Percentiles rank a stretch among this genome's conserved stretches.
Evolutionary conservation across 2,329 filamentous ascomycete species (phyloP).

Genomic region (Verticillium dahliae): DNA sequence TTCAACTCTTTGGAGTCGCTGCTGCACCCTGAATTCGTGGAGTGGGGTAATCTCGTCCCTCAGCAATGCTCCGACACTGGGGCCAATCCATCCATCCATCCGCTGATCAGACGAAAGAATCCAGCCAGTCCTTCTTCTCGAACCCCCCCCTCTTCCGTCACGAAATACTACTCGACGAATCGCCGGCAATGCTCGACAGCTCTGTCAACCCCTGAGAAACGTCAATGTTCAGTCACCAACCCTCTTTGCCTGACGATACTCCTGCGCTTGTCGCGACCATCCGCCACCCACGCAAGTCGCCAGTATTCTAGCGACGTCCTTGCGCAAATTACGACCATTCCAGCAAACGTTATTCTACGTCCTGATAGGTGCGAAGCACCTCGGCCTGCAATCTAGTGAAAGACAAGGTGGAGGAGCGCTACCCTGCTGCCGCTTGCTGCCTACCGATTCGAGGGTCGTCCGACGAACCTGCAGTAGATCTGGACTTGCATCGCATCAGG

Average conservation of each 20-base stretch:
- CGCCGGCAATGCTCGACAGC: neutral
- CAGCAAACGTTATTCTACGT: neutral
- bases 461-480: neutral
- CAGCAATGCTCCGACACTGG: neutral
- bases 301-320: neutral
- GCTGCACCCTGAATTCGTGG: neutral
- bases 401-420: neutral
- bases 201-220: neutral
- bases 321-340: neutral
- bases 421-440: neutral
- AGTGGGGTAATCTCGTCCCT: neutral
- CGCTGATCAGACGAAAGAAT: neutral
- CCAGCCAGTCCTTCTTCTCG: neutral
- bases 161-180: neutral
- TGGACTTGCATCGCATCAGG: neutral
- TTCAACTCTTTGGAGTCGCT: neutral
- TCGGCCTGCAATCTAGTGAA: neutral
- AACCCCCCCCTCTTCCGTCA: neutral
- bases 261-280: neutral
- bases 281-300: neutral
- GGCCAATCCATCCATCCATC: neutral
- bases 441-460: neutral
- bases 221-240: neutral
- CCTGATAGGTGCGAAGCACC: neutral
- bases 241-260: neutral